A percentile compares a stretch with the other conserved stretches of the same genome.
These are phyloP conservation scores for Mortierella sp. DNA, from an alignment of 371 early-diverging fungal species.

Conservation along the genomic window DNA sequence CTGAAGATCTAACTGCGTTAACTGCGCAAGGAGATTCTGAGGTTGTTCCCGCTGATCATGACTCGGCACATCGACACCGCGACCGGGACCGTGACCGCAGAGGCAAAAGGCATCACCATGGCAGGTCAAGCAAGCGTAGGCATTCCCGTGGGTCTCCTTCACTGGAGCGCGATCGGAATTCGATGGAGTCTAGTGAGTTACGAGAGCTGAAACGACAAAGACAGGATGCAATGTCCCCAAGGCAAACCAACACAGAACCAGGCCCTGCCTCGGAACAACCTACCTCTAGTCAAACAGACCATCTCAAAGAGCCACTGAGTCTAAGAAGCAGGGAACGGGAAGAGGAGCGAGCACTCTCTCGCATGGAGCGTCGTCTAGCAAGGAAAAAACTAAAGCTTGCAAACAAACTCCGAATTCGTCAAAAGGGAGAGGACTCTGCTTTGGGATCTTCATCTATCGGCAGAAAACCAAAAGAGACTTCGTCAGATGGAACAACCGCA, in stretches of 20 bases:
- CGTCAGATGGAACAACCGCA: too few relatives aligned
- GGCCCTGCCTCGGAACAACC: too few relatives aligned
- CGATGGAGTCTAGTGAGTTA: slow-evolving; percentile 7
- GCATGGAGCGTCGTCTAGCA: slow-evolving; percentile 29
- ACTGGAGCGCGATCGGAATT: slow-evolving; percentile 3
- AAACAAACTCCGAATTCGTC: slow-evolving; percentile 21
- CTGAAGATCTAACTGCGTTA: too few relatives aligned
- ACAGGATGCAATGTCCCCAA: too few relatives aligned
- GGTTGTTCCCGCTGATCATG: not conserved
- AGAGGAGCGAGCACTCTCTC: slow-evolving; percentile 14
- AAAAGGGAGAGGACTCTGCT: not conserved
- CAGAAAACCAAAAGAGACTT: too few relatives aligned
- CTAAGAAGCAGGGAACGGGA: slow-evolving; percentile 7
- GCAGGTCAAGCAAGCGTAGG: slow-evolving; percentile 38
- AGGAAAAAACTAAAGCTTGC: slow-evolving; percentile 27
- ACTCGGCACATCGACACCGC: not conserved
- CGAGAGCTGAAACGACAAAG: too few relatives aligned
- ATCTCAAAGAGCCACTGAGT: too few relatives aligned
- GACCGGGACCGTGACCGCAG: slow-evolving; percentile 23
- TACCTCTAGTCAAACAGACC: too few relatives aligned
- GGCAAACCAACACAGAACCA: too few relatives aligned
- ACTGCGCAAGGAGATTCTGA: not conserved
- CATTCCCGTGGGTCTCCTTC: slow-evolving; percentile 24
- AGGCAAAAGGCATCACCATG: slow-evolving; percentile 23
- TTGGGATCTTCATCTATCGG: too few relatives aligned